These are phyloP conservation scores for Biscogniauxia marginata DNA, from an alignment of 2,329 filamentous ascomycete species.

Conservation along the genomic window DNA sequence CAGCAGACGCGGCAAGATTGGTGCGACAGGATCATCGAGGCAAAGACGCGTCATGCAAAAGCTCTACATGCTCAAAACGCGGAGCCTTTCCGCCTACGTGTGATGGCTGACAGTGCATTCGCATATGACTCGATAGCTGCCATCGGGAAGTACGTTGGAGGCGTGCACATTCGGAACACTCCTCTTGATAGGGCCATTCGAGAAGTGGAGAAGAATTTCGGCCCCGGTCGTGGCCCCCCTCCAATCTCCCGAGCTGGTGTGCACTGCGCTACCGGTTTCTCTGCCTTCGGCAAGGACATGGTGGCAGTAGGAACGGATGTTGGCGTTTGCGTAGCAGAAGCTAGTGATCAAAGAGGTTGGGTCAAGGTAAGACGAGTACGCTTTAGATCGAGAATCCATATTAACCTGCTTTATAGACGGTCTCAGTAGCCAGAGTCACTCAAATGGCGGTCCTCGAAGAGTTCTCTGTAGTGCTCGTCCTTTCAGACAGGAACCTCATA, in stretches of 20 bases:
- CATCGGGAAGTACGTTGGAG: slow-evolving; percentile 56
- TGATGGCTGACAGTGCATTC: slow-evolving; percentile 91
- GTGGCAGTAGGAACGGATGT: slow-evolving; percentile 94
- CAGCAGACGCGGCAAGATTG: slow-evolving; percentile 77
- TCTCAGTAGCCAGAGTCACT: slow-evolving; percentile 74
- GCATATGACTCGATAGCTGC: slow-evolving; percentile 67
- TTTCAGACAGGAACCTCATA: slow-evolving; percentile 86
- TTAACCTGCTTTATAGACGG: slow-evolving; percentile 54
- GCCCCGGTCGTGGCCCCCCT: slow-evolving; percentile 65
- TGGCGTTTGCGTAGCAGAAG: slow-evolving; percentile 87
- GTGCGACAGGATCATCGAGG: slow-evolving; percentile 91
- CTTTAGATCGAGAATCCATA: neutral
- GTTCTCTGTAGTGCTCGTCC: slow-evolving; percentile 87
- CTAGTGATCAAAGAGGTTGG: slow-evolving; percentile 89
- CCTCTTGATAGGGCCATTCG: slow-evolving; percentile 87
- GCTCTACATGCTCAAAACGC: slow-evolving; percentile 89
- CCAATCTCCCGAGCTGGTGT: slow-evolving; percentile 83
- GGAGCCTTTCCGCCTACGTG: slow-evolving; percentile 87
- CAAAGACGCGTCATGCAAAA: slow-evolving; percentile 89
- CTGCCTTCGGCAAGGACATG: slow-evolving; percentile 78
- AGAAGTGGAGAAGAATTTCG: slow-evolving; percentile 80
- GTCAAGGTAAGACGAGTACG: slow-evolving; percentile 61
- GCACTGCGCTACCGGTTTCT: slow-evolving; percentile 91
- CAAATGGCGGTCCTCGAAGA: slow-evolving; percentile 95
- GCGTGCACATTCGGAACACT: slow-evolving; percentile 81